Conservation (phyloP, 2,329 filamentous ascomycete species). For the Coleophoma eucalyptorum region DNA sequence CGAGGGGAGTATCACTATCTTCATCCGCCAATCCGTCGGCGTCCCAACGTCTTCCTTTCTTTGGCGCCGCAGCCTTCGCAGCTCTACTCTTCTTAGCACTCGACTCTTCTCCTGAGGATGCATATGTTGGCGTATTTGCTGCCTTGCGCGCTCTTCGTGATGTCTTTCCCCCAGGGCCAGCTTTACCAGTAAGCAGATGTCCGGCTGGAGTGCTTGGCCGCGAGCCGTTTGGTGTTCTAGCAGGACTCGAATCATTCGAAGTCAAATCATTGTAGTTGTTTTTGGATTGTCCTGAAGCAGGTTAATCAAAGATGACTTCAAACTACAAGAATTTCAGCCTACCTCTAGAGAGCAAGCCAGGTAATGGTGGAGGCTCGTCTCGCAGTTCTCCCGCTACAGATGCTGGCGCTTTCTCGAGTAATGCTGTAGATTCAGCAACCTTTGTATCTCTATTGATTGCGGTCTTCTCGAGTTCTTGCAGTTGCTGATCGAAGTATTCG, state of each 20-base stretch:
- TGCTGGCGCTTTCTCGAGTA: conserved; percentile 16
- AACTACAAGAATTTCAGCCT: not conserved
- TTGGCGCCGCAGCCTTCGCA: conserved; percentile 51
- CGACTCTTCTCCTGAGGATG: conserved; percentile 82
- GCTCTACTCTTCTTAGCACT: conserved; percentile 54
- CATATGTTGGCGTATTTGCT: conserved; percentile 53
- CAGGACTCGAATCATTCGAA: conserved; percentile 59
- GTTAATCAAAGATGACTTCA: conserved; percentile 2
- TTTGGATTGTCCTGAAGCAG: conserved; percentile 17
- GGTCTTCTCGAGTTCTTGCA: conserved; percentile 71
- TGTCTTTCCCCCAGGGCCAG: conserved; percentile 69
- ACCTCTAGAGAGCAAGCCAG: conserved; percentile 25
- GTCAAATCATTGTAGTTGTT: conserved; percentile 23
- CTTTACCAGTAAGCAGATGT: conserved; percentile 70
- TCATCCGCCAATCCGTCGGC: conserved; percentile 84
- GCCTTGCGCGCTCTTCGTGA: conserved; percentile 79
- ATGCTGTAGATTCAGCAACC: conserved; percentile 18
- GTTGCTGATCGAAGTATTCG: conserved; percentile 90
- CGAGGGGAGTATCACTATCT: conserved; percentile 71
- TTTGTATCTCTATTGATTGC: conserved; percentile 29
- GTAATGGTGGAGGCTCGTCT: conserved; percentile 48
- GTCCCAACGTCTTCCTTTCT: conserved; percentile 91
- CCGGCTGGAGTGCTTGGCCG: conserved; percentile 71
- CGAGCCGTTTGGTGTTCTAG: conserved; percentile 70
- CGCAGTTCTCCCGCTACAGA: conserved; percentile 15